Evolutionary conservation across 2,329 filamentous ascomycete species (phyloP), one percentile per base, ranked within the genome.

Genomic region (Pseudofabraea citricarpa): DNA sequence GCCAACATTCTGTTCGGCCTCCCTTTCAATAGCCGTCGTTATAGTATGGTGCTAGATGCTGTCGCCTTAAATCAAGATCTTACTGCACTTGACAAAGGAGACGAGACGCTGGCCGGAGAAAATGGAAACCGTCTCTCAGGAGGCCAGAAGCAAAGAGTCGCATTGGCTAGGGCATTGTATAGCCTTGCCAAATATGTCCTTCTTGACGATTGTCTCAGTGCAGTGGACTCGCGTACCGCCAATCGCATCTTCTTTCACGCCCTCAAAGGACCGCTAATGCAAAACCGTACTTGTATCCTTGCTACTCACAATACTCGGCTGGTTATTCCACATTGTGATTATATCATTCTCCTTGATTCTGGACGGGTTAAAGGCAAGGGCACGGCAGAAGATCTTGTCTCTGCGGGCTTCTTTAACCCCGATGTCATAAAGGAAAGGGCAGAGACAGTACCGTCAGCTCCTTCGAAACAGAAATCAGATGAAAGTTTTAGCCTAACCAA

Each of bases 211-310:
- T 95, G 94, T 51, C 75, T 98, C 35, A 96, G 90, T 60, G 93
- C 93, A 20, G 93, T 98, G 24, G 93, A 98, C 64, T 94, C 93
- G 3, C 93, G 98, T 57, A 97, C 93, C 0, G 90, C 90, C 2
- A 94, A 96, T 64, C 96, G 93, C 84, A 97, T 98, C 53, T 97
- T 97, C 67, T 86, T 85, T 61, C 85, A 95, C 64, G 94, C 90
- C 47, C 83, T 98, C 50, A 83, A 83, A 55, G 93, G 93, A 2
- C 87, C 88, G 5, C 68, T 98, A 40, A 97, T 98, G 93, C 70
- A 77, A 45, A 75, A 82, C 58, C 82, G 93, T 32, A 97, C 93
- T 22, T 97, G 93, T 64, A 88, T 98, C 42, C 74, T 98, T 32
- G 91, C 98, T 24, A 96, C 93, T 0, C 93, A 98, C 70, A 98